Evolutionary conservation across 805 yeast genomes (phyloP), one percentile per base, ranked within the genome.

Genomic region (Lipomyces kockii): DNA sequence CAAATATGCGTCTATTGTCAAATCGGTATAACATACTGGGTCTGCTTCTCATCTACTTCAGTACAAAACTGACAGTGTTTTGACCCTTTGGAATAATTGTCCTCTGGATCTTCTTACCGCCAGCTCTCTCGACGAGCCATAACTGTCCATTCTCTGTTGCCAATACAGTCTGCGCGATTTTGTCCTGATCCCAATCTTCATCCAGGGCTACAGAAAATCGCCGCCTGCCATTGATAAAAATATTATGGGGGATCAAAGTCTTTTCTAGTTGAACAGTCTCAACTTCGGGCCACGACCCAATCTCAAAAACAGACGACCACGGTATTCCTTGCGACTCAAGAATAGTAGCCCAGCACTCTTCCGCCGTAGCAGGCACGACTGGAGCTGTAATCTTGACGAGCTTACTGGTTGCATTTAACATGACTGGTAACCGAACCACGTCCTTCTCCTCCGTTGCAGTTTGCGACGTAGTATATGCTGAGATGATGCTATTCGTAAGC

Each of bases 311-410:
- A 0, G 92, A 83, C 2, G 74, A 72, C 84, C 87, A 82, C 5
- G 66, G 34, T 60, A 51, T 70, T 6, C 76, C 75, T 22, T 71
- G 69, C 1, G 74, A 59, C 25, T 55, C 58, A 8, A 58, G 62
- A 3, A 87, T 73, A 2, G 75, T 71, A 67, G 89, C 91, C 87
- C 94, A 88, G 29, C 90, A 83, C 77, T 94, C 98, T 73, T 94
- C 98, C 0, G 91, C 85, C 7, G 87, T 83, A 5, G 89, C 84
- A 0, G 99, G 98, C 0, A 90, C 84, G 0, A 93, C 89, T 0
- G 98, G 97, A 2, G 94, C 82, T 78, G 90, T 83, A 6, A 86
- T 76, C n/a, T 85, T 81, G 20, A 92, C 73, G 20, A 92, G 79
- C 63, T 84, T 86, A 70, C 83, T 80, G 66, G 83, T 83, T 0